Base-by-base conservation (phyloP, 2,329 filamentous ascomycete genomes). In the Cercospora zeae-maydis region DNA sequence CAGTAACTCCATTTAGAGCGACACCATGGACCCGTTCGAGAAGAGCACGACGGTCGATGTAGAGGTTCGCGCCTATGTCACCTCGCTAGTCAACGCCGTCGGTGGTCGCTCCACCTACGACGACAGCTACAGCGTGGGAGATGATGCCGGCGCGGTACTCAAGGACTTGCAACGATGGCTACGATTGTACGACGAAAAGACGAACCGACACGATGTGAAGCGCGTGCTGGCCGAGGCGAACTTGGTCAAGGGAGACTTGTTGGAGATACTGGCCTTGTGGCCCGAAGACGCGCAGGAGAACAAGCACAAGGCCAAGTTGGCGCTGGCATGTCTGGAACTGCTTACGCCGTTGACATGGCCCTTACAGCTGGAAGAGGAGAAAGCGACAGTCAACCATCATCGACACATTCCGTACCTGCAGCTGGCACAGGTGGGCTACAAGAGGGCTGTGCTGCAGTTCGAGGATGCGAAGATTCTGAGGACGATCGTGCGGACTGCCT, bases 81-180 rank as follows among this genome's bases (percentile, higher is more conserved):
- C 91, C 79, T 96, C 91, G 79, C 87, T 99, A 33, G 90, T 96
- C 67, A 93, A 93, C 73, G 95, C 95, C 65, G 93, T 96, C 30
- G 73, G 73, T 58, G 73, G 73, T n/a, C 67, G 67, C 52, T 72
- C 69, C 21, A 73, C 69, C 11, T 67, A 69, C 66, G 73, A 73
- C 60, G 71, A 73, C 58, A 69, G 84, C 73, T 99, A 99, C 76
- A 84, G 91, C 47, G 86, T 98, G 36, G 95, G 95, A 77, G 93
- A 98, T 77, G 93, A 97, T 74, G 93, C 93, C 11, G 82, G 96
- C 64, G 91, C 95, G 62, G 95, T 93, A 73, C 82, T 99, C 62
- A 92, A 93, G 66, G 95, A 99, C 78, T 83, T 99, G 59, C 93
- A 95, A 74, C 89, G 89, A 85, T 99, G 95, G 95, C 84, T 99